Evolutionary conservation across 2,329 filamentous ascomycete species (phyloP), one percentile per base, ranked within the genome.

Genomic region (Talaromyces sp.): DNA sequence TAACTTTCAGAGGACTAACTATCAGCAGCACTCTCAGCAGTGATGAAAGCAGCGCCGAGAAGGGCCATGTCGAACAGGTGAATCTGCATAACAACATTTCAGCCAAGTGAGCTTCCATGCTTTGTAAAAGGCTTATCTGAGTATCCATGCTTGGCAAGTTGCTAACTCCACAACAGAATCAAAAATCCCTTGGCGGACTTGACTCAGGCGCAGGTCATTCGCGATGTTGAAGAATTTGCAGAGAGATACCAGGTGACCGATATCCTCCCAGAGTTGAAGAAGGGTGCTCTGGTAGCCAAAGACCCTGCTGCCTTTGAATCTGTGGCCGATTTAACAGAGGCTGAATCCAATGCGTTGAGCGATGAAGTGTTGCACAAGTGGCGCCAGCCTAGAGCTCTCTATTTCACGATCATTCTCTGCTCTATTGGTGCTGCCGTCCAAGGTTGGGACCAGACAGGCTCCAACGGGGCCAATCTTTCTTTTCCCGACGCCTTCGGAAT

Each of bases 341-440:
- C 65, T 1, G 52, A 55, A 27, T 22, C 17, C 6, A 32, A 30
- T 20, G 40, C 49, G 3, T 29, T 82, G 29, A 70, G 70, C n/a
- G 66, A 76, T 24, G 80, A 82, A 59, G 68, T 75, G 19, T 61
- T 69, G 2, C 76, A 80, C 59, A 77, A 77, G 53, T 82, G 80
- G 79, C 72, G 71, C 10, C 79, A 82, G 55, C 78, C 80, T 3
- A 59, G 55, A 41, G 55, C 73, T 13, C 69, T 82, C 7, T 82
- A 81, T 62, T 74, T 77, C 51, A 80, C 77, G 8, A 78, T 82
- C 56, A 73, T 79, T 36, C 70, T 81, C 14, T 80, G 78, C 61
- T 81, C 79, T 1, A 73, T 82, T 40, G 80, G 76, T 37, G 79
- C 79, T 46, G 78, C 78, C 8, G 76, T 81, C 0, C 80, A 83